phyloP scores from a whole-genome alignment of 805 yeast genomes.

The Schwanniomyces vanrijiae region DNA sequence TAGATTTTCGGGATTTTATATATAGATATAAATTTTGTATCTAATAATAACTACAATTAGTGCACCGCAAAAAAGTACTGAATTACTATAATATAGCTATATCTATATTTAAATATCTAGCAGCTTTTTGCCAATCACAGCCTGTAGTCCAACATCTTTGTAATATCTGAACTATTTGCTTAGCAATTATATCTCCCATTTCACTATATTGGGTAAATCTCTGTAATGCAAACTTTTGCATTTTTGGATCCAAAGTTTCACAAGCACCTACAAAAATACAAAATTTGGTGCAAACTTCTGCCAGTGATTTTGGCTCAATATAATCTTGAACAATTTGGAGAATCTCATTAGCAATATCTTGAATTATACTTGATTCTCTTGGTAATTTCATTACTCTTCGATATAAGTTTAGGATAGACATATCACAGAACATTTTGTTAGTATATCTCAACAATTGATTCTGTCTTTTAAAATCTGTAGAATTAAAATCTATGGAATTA shows the following conservation, averaged over 20 bases:
- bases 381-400: slow-evolving; percentile 56
- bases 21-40: not conserved
- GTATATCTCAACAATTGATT: slow-evolving; percentile 43
- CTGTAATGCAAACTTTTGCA: slow-evolving; percentile 34
- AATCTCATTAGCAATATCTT: slow-evolving; percentile 44
- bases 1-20: slow-evolving; percentile 17
- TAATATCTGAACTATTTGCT: slow-evolving; percentile 48
- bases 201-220: slow-evolving; percentile 43
- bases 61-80: too few relatives aligned
- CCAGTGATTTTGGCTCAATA: slow-evolving; percentile 47
- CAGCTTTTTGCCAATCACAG: slow-evolving; percentile 51
- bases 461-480: slow-evolving; percentile 24
- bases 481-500: slow-evolving; percentile 6
- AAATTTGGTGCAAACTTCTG: slow-evolving; percentile 56
- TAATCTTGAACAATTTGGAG: slow-evolving; percentile 33
- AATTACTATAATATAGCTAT: slow-evolving; percentile 39
- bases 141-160: slow-evolving; percentile 53
- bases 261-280: slow-evolving; percentile 60
- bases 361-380: slow-evolving; percentile 45
- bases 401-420: slow-evolving; percentile 57
- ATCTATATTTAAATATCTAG: slow-evolving; percentile 41
- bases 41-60: too few relatives aligned
- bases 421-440: slow-evolving; percentile 51
- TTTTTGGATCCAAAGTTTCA: slow-evolving; percentile 43
- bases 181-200: slow-evolving; percentile 44